phyloP scores from a whole-genome alignment of 2,329 filamentous ascomycete species.

The Ophiocordyceps robertsii region DNA sequence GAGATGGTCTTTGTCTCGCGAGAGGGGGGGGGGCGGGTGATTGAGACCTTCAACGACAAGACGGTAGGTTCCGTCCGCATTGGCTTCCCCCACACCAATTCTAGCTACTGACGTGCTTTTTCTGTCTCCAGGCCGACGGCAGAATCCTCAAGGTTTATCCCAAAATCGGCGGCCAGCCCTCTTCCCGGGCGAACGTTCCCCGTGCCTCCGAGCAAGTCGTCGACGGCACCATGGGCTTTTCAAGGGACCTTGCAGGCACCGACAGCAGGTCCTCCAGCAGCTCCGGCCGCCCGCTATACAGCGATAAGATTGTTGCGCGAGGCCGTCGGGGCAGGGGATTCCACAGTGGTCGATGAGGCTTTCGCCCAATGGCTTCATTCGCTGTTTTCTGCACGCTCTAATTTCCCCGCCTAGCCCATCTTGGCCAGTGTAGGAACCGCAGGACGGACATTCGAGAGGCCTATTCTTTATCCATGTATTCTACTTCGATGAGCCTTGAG shows the following conservation, averaged over 20 bases:
- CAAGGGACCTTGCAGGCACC: conserved; percentile 32
- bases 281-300: conserved; percentile 34
- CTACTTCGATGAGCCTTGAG: too few relatives aligned
- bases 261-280: conserved; percentile 9
- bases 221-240: conserved; percentile 41
- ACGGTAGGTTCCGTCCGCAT: conserved; percentile 37
- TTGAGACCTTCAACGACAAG: conserved; percentile 66
- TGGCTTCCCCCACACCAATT: neutral
- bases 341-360: conserved; percentile 2
- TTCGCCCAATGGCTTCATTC: neutral
- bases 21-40: conserved; percentile 60
- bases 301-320: conserved; percentile 28
- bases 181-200: conserved; percentile 15
- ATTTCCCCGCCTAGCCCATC: too few relatives aligned
- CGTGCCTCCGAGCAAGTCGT: conserved; percentile 19
- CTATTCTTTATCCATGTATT: too few relatives aligned
- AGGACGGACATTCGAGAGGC: too few relatives aligned
- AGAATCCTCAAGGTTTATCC: conserved; percentile 59
- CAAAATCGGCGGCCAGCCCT: conserved; percentile 36
- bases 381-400: too few relatives aligned
- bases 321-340: conserved; percentile 14
- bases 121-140: conserved; percentile 49
- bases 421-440: too few relatives aligned
- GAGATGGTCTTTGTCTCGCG: conserved; percentile 64
- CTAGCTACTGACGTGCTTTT: neutral